Evolutionary conservation across 352 stramenopile species (phyloP).

Genomic region (Globisporangium splendens): DNA sequence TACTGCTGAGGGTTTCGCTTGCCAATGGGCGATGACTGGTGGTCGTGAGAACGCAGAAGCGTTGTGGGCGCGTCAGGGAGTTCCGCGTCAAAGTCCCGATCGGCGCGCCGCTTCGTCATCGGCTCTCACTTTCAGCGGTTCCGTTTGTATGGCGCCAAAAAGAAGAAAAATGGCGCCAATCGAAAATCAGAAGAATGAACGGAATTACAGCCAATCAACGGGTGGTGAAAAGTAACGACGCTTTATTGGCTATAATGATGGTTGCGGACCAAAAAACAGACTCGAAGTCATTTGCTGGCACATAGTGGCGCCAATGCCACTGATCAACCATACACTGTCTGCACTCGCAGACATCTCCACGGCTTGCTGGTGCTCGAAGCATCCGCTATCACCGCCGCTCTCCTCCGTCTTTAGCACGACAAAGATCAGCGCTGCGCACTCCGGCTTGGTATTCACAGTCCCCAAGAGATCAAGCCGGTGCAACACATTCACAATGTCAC

Average conservation of each 20-base stretch:
- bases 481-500: too few species aligned
- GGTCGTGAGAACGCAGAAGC: background rate
- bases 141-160: background rate
- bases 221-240: background rate
- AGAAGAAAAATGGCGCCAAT: constrained; percentile 7
- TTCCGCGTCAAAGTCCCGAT: background rate
- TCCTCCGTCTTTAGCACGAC: too few species aligned
- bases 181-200: background rate
- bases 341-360: too few species aligned
- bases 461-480: too few species aligned
- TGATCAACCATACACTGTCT: too few species aligned
- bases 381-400: too few species aligned
- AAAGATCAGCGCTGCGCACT: too few species aligned
- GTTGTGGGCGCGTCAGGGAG: background rate
- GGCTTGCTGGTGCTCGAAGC: too few species aligned
- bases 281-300: too few species aligned
- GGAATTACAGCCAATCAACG: constrained; percentile 5
- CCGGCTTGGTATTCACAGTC: too few species aligned
- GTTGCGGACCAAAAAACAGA: background rate
- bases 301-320: too few species aligned
- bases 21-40: background rate
- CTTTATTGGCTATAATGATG: constrained; percentile 18
- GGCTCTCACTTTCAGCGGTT: background rate
- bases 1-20: background rate
- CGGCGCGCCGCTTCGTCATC: constrained; percentile 9